Conservation (phyloP, 345 rosid genomes). For the Brassica napus region Da-Ae NC_063450.1:11604501-11605000, state of each 20-base stretch:
- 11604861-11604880: not conserved
- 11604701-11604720: not conserved
- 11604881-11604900: conserved; percentile 34
- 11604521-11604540: not conserved
- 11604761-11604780: not conserved
- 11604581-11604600: conserved; percentile 7
- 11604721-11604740: not conserved
- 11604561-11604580: conserved; percentile 1
- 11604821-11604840: not conserved
- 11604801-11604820: not conserved
- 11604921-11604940: conserved; percentile 78
- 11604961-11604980: conserved; percentile 81
- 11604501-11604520: not conserved
- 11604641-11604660: not conserved
- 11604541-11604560: not conserved
- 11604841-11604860: conserved; percentile 7
- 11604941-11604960: conserved; percentile 96
- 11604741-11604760: conserved; percentile 11
- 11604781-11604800: conserved; percentile 3
- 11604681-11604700: not conserved
- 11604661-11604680: conserved; percentile 6
- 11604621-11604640: not conserved
- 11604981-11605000: conserved; percentile 21
- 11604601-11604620: conserved; percentile 4
- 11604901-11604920: conserved; percentile 68